phyloP scores from a whole-genome alignment of 148 eudicot species.

The Rheum nobile region DNA sequence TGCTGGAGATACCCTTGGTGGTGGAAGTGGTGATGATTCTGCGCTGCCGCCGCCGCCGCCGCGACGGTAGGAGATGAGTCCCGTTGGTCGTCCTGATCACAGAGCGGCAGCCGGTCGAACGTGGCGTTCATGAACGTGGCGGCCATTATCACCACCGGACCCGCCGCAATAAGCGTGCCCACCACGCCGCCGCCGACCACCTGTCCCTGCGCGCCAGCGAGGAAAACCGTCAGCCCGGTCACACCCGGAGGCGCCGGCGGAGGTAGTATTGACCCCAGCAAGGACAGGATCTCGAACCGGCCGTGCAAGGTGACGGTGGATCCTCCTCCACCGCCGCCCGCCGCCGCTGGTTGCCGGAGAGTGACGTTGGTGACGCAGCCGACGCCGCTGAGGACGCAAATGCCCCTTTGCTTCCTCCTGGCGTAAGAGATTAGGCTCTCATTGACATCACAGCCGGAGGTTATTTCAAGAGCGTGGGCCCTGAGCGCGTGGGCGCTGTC shows the following conservation, averaged over 20 bases:
- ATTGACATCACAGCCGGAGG: constrained; percentile 54
- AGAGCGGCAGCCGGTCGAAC: constrained; percentile 53
- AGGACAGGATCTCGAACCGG: constrained; percentile 63
- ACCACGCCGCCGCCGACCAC: constrained; percentile 67
- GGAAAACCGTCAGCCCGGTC: constrained; percentile 47
- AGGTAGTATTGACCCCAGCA: constrained; percentile 58
- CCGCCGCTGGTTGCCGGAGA: constrained; percentile 24
- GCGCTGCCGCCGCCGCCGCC: neutral
- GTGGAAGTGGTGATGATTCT: constrained; percentile 11
- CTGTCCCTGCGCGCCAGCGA: constrained; percentile 71
- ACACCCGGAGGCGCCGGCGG: constrained; percentile 60
- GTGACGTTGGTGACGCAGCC: constrained; percentile 71
- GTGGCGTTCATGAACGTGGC: constrained; percentile 65
- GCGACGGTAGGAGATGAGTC: neutral
- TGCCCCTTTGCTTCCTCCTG: constrained; percentile 54
- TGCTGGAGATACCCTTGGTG: constrained; percentile 32
- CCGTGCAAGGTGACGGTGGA: constrained; percentile 62
- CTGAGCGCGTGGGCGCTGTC: constrained; percentile 55
- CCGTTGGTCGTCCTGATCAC: constrained; percentile 28
- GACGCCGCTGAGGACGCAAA: constrained; percentile 48
- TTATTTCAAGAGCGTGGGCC: constrained; percentile 72
- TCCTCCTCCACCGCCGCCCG: constrained; percentile 18
- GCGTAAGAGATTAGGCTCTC: constrained; percentile 48
- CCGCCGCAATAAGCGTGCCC: constrained; percentile 57
- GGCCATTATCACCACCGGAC: constrained; percentile 66